Evolutionary conservation across 306 rosid species (phyloP), one percentile per base, ranked within the genome.

Genomic region (Betula pendula): DNA sequence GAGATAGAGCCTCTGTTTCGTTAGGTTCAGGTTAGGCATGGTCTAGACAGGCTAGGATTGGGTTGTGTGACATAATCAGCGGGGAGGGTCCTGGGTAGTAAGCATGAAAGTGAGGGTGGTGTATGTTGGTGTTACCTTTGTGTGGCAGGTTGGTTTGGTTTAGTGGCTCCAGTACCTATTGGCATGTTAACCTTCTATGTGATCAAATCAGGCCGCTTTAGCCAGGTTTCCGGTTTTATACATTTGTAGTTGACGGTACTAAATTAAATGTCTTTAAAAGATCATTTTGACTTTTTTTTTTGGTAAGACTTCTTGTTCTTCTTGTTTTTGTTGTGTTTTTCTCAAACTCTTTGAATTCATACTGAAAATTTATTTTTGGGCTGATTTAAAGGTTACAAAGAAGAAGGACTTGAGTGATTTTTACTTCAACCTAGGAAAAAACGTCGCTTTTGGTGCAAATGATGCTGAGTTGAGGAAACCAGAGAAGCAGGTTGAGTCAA

Each of bases 371-470:
- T 70, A 38, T 48, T 14, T 82, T 51, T 65, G 31, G 27, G 47
- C 51, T n/a, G 70, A 43, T 35, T 53, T 20, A 60, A 31, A 92
- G 97, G 97, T 92, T 77, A 92, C 97, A 38, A 95, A 90, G 88
- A 94, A 95, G 90, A 88, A 81, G 75, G 97, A 92, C 84, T 82
- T 90, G 87, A 89, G 83, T 35, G 99, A 95, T 68, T 92, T 92
- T 82, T 92, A 92, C 84, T 72, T 87, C 68, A 84, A 88, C 88
- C 96, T 90, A 7, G 89, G 83, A 48, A 92, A 85, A 82, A 95
- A 95, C 81, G 86, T 90, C 72, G 97, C 97, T 44, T 91, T 82
- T 78, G 97, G 99, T 22, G 97, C 91, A 38, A 79, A 75, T 53
- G 86, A 81, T 33, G 81, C 84, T 15, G 84, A 66, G 77, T 31